phyloP scores from a whole-genome alignment of 495 filamentous ascomycete genomes.

The Trichoderma parareesei region DNA sequence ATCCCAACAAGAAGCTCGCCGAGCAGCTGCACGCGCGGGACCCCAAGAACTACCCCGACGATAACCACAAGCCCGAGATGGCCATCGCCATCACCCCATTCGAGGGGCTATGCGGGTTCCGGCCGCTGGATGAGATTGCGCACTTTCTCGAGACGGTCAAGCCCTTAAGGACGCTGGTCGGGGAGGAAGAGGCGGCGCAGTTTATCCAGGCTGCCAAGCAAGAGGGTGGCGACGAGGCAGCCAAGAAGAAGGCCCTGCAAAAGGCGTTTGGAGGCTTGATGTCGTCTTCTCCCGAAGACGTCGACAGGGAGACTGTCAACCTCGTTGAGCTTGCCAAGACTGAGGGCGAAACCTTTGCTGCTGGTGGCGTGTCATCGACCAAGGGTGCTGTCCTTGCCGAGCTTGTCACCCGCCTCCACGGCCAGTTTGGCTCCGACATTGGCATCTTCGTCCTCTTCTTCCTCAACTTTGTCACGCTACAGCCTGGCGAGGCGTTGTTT shows the following conservation, averaged over 20 bases:
- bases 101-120: slow-evolving; percentile 92
- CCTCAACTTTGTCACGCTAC: slow-evolving; percentile 44
- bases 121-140: slow-evolving; percentile 74
- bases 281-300: slow-evolving; percentile 57
- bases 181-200: slow-evolving; percentile 53
- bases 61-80: slow-evolving; percentile 99
- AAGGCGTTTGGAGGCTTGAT: slow-evolving; percentile 69
- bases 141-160: slow-evolving; percentile 74
- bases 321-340: slow-evolving; percentile 65
- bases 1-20: slow-evolving; percentile 96
- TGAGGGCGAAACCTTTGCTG: slow-evolving; percentile 54
- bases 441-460: slow-evolving; percentile 42
- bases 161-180: slow-evolving; percentile 67
- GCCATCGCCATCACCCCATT: slow-evolving; percentile 94
- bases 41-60: slow-evolving; percentile 93
- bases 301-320: slow-evolving; percentile 54
- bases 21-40: slow-evolving; percentile 80
- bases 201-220: slow-evolving; percentile 63
- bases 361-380: slow-evolving; percentile 50
- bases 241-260: slow-evolving; percentile 76
- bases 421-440: slow-evolving; percentile 37
- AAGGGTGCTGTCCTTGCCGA: slow-evolving; percentile 63
- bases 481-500: slow-evolving; percentile 91
- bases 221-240: slow-evolving; percentile 45
- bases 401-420: slow-evolving; percentile 65